These are phyloP conservation scores for Citrus cavaleriei DNA, from an alignment of 345 rosid species.

Conservation along the genomic window DNA sequence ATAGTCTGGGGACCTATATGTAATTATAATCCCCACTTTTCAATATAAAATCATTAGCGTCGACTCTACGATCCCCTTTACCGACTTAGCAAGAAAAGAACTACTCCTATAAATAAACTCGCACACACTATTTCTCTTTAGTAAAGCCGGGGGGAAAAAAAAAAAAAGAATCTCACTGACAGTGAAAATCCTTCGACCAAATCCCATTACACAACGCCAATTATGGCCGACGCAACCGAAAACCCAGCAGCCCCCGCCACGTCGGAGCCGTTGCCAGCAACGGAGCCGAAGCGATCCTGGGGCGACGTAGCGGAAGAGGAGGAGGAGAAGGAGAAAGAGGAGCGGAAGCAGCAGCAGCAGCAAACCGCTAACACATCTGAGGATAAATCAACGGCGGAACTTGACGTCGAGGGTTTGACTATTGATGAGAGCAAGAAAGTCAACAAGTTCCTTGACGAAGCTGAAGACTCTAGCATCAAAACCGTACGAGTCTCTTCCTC, in stretches of 20 bases:
- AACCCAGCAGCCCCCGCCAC: background rate
- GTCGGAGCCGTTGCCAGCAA: conserved; percentile 12
- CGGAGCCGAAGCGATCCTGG: conserved; percentile 45
- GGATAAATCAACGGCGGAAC: conserved; percentile 27
- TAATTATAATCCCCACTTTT: too few species aligned
- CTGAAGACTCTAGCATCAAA: conserved; percentile 76
- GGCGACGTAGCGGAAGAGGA: conserved; percentile 65
- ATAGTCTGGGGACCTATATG: too few species aligned
- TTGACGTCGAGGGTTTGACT: conserved; percentile 40
- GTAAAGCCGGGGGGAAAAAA: too few species aligned
- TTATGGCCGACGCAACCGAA: conserved; percentile 12
- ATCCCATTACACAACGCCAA: too few species aligned
- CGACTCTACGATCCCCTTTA: too few species aligned
- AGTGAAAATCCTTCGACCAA: background rate
- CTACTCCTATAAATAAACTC: too few species aligned
- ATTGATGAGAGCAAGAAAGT: conserved; percentile 51
- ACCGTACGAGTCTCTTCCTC: conserved; percentile 41
- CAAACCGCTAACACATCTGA: conserved; percentile 25
- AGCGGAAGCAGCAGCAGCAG: background rate
- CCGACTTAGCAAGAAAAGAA: too few species aligned
- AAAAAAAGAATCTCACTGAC: too few species aligned
- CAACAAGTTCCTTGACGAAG: conserved; percentile 68
- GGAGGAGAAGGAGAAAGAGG: conserved; percentile 44
- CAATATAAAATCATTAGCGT: too few species aligned
- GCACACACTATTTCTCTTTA: too few species aligned